Evolutionary conservation across 116 monocot species (phyloP), one percentile per base, ranked within the genome.

Genomic region (Posidonia oceanica): DNA sequence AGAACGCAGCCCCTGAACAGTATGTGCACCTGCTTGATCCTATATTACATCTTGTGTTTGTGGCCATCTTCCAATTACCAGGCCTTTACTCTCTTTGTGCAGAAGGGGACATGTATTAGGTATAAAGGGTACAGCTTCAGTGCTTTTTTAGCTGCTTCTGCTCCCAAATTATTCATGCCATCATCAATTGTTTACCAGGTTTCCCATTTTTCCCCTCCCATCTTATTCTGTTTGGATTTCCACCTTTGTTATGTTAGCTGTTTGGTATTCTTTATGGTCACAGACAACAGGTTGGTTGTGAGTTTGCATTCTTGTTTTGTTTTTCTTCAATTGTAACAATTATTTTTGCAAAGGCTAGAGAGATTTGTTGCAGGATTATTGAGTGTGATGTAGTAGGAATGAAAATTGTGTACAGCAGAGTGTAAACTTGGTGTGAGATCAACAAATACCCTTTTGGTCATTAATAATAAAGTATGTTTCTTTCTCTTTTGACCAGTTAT

Each of bases 141-240:
- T 83, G 81, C n/a, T 39, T 77, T 84, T 77, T 84, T 74, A 76
- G 81, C 75, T 81, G 79, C 76, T 77, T 72, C 61, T 81, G 76
- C 69, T 76, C 37, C 72, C 69, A 16, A 65, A 54, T n/a, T 29
- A 63, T 61, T 51, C 52, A 52, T 60, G 37, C 52, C 53, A 64
- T 23, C 36, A 54, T 62, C 21, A 53, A 54, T 68, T 54, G 23
- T 53, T 36, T 78, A 41, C 16, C 69, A 44, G 59, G 12, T 69
- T 52, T 14, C 65, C 3, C 51, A 4, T 69, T 59, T 63, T 36
- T 65, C 38, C 15, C 6, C 51, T 29, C 10, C 37, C 37, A 15
- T 16, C 54, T 69, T 59, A 37, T 21, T 13, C 13, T 68, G 14
- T 20, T 20, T 22, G 41, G 13, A 44, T 58, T 21, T 71, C 39